A percentile compares a stretch with the other conserved stretches of the same genome.
phyloP scores from a whole-genome alignment of 2,329 filamentous ascomycete species.

The Penicillium sp. region DNA sequence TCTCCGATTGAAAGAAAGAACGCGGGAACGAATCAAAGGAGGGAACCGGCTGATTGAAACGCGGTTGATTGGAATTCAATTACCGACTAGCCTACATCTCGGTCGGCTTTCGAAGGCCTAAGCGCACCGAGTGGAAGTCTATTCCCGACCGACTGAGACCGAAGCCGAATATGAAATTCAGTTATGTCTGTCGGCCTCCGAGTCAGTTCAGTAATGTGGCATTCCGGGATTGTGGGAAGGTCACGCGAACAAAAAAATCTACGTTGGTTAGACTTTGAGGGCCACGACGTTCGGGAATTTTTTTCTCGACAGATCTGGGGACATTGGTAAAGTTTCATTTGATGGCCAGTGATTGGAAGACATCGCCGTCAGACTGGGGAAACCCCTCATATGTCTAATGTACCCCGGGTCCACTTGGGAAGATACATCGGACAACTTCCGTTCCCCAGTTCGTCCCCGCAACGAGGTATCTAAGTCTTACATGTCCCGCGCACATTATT shows the following conservation, averaged over 20 bases:
- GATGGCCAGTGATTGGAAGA: not conserved
- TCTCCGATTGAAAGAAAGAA: not conserved
- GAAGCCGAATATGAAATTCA: not conserved
- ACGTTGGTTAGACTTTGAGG: not conserved
- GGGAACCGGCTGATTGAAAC: not conserved
- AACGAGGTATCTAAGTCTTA: not conserved
- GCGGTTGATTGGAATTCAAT: not conserved
- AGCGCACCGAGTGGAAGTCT: not conserved
- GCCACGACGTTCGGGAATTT: not conserved
- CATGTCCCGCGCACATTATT: not conserved
- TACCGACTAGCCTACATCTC: not conserved
- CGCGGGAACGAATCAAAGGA: not conserved
- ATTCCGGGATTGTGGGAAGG: not conserved
- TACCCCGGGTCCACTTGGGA: not conserved
- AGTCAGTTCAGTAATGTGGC: not conserved
- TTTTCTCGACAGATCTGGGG: not conserved
- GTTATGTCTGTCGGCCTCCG: not conserved
- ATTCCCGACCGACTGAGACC: not conserved
- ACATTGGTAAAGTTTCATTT: not conserved
- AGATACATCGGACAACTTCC: not conserved
- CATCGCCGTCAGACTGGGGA: not conserved
- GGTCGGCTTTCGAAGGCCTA: not conserved
- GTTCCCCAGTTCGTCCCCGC: slow-evolving; percentile 2
- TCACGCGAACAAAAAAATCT: not conserved
- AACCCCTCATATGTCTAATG: not conserved